Conservation (phyloP, 192 early-diverging fungal species). For the Radiomyces spectabilis region DNA sequence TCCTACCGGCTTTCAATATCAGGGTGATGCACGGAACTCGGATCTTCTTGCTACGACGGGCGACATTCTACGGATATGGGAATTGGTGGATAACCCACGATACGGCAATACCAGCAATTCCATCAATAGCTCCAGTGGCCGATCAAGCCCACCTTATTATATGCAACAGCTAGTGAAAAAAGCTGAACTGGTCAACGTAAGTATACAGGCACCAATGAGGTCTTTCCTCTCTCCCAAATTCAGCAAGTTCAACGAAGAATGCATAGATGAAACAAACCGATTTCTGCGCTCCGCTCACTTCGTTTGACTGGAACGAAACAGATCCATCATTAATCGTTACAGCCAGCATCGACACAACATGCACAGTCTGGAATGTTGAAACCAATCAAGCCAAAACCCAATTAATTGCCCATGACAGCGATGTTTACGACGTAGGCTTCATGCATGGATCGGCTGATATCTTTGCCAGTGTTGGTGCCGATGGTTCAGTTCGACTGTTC, state of each 20-base stretch:
- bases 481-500: slow-evolving; percentile 96
- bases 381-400: slow-evolving; percentile 97
- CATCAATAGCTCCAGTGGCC: slow-evolving; percentile 29
- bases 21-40: slow-evolving; percentile 27
- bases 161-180: slow-evolving; percentile 28
- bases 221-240: too few relatives aligned
- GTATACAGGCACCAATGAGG: too few relatives aligned
- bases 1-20: too few relatives aligned
- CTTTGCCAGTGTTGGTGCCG: slow-evolving; percentile 97
- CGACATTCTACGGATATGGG: slow-evolving; percentile 85
- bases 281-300: slow-evolving; percentile 84
- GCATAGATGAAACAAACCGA: slow-evolving; percentile 61
- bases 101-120: slow-evolving; percentile 11
- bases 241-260: too few relatives aligned
- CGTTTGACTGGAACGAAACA: slow-evolving; percentile 95
- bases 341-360: slow-evolving; percentile 97
- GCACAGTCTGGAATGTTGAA: slow-evolving; percentile 97
- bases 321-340: slow-evolving; percentile 85
- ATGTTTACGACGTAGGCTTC: slow-evolving; percentile 98
- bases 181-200: slow-evolving; percentile 51
- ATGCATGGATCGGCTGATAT: slow-evolving; percentile 71
- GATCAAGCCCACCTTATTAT: slow-evolving; percentile 9
- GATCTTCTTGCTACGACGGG: slow-evolving; percentile 83
- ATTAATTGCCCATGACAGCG: slow-evolving; percentile 97
- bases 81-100: slow-evolving; percentile 51